Conservation (phyloP, 257 asterid species). For the Capsicum baccatum region DNA sequence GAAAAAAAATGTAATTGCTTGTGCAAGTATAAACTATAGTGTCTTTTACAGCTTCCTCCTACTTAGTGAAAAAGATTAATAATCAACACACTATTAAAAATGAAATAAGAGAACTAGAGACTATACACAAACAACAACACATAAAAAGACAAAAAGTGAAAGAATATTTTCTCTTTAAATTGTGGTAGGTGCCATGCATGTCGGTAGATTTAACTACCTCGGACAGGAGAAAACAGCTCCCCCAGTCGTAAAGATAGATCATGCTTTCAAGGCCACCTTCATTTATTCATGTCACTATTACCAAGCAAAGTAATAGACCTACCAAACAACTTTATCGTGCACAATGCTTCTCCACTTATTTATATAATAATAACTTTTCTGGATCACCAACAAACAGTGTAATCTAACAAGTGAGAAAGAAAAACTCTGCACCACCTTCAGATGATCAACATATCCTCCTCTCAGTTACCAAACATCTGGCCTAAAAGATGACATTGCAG, state of each 20-base stretch:
- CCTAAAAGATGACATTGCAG: constrained; percentile 20
- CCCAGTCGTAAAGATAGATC: background rate
- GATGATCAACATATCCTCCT: background rate
- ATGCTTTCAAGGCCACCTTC: background rate
- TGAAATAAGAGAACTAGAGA: constrained; percentile 13
- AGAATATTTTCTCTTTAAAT: background rate
- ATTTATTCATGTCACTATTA: constrained; percentile 4
- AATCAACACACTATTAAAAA: background rate
- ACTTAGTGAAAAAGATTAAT: background rate
- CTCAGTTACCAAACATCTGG: background rate
- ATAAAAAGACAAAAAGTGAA: background rate
- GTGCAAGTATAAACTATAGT: background rate
- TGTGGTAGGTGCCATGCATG: constrained; percentile 1
- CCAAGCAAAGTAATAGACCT: constrained; percentile 2
- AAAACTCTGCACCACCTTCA: background rate
- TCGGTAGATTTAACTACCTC: background rate
- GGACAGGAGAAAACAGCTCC: background rate
- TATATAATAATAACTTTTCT: background rate
- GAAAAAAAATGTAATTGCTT: background rate
- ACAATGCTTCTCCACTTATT: background rate
- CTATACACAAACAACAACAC: background rate
- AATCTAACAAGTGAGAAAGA: too few species aligned
- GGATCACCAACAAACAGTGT: too few species aligned
- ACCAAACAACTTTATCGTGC: constrained; percentile 17
- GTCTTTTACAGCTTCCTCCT: background rate